A percentile compares a stretch with the other conserved stretches of the same genome.
Conservation (phyloP, 768 basidiomycete genomes). For the Podaxis rugospora region DNA sequence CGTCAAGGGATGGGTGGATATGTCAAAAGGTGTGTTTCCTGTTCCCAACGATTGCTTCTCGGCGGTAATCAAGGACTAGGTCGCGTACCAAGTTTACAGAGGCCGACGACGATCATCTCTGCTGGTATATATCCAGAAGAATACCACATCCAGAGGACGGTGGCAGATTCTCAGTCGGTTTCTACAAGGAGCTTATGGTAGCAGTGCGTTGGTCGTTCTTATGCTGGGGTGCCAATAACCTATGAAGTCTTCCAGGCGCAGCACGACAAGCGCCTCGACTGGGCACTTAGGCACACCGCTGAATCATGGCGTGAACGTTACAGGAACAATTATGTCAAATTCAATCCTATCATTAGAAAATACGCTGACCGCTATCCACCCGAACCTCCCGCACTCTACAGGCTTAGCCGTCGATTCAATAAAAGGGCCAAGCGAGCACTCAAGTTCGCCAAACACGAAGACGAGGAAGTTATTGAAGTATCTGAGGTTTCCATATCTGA, state of each 20-base stretch:
- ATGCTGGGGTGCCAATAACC: not conserved
- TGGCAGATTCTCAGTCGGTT: conserved; percentile 31
- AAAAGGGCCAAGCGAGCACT: conserved; percentile 1
- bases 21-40: not conserved
- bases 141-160: conserved; percentile 32
- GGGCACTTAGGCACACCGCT: conserved; percentile 39
- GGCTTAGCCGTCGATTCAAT: conserved; percentile 21
- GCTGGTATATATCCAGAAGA: conserved; percentile 28
- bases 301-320: conserved; percentile 47
- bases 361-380: conserved; percentile 18
- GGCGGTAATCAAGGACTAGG: not conserved
- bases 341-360: conserved; percentile 31
- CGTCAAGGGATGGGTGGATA: conserved; percentile 28
- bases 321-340: conserved; percentile 29
- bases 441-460: not conserved
- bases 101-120: conserved; percentile 35
- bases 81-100: conserved; percentile 28
- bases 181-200: conserved; percentile 28
- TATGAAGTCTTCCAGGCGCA: conserved; percentile 13
- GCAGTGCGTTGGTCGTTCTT: conserved; percentile 22
- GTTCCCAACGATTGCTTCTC: not conserved
- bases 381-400: conserved; percentile 17
- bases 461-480: conserved; percentile 11
- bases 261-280: conserved; percentile 22
- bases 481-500: not conserved